Evolutionary conservation across 1,284 basidiomycete species (phyloP).

Genomic region (Leccinum solheimii): DNA sequence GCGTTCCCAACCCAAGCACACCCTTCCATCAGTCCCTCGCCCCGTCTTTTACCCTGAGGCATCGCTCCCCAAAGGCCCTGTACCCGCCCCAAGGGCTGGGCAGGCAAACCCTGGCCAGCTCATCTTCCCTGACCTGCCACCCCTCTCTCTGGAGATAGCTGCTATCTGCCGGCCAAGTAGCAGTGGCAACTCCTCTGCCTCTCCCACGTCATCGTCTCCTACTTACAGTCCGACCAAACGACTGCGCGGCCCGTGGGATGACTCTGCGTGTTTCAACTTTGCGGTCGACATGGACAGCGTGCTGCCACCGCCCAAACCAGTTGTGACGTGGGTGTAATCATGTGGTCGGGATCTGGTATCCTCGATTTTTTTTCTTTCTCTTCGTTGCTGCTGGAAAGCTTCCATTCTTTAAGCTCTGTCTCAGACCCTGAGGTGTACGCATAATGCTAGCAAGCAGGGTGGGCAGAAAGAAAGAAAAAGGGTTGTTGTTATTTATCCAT

Average conservation of each 20-base stretch:
- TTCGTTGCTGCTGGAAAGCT: neutral
- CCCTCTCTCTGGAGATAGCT: constrained; percentile 14
- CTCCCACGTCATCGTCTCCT: constrained; percentile 20
- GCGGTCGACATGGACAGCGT: constrained; percentile 48
- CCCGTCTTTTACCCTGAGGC: constrained; percentile 48
- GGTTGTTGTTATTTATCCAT: neutral
- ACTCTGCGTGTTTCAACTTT: constrained; percentile 45
- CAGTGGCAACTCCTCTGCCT: constrained; percentile 8
- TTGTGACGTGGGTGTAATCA: constrained; percentile 31
- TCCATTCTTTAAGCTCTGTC: neutral
- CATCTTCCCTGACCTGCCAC: constrained; percentile 19
- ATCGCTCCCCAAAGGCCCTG: constrained; percentile 30
- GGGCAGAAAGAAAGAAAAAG: neutral
- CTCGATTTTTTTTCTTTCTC: neutral
- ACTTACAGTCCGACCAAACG: constrained; percentile 35
- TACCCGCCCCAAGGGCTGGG: constrained; percentile 22
- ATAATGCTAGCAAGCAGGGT: neutral
- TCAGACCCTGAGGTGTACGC: constrained; percentile 4
- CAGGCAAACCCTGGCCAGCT: constrained; percentile 5
- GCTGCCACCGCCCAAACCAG: constrained; percentile 49
- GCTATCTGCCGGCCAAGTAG: constrained; percentile 22
- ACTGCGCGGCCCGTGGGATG: constrained; percentile 60
- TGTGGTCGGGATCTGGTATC: constrained; percentile 1
- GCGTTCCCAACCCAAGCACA: constrained; percentile 54
- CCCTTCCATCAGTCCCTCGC: constrained; percentile 54